A percentile compares a stretch with the other conserved stretches of the same genome.
Evolutionary conservation across 179 eudicot species (phyloP).

Genomic region (Vitellaria paradoxa): DNA sequence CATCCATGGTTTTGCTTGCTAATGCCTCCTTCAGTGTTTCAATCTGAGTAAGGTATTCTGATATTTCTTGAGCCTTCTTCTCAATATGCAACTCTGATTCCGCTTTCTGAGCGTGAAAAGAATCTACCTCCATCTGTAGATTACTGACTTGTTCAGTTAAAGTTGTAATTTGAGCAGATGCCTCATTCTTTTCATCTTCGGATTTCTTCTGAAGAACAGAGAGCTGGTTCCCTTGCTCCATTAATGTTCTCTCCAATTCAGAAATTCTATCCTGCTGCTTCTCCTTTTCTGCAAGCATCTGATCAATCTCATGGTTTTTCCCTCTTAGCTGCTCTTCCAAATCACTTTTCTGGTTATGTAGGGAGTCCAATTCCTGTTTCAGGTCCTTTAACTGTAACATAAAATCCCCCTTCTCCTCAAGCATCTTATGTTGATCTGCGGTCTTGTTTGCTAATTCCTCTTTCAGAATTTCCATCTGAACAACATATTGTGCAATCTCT

Average conservation of each 20-base stretch:
- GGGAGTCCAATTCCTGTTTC: constrained; percentile 28
- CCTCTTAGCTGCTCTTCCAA: constrained; percentile 27
- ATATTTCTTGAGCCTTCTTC: constrained; percentile 9
- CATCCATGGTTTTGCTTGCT: constrained; percentile 8
- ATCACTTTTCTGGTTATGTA: constrained; percentile 22
- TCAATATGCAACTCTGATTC: constrained; percentile 12
- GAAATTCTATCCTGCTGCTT: constrained; percentile 22
- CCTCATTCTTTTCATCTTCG: constrained; percentile 39
- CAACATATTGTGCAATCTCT: constrained; percentile 32
- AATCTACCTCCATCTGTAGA: constrained; percentile 15
- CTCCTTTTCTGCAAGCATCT: constrained; percentile 26
- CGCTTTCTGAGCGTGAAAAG: constrained; percentile 16
- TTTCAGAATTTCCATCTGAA: constrained; percentile 55
- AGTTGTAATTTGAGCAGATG: constrained; percentile 27
- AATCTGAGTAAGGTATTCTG: constrained; percentile 3
- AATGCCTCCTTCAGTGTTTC: constrained; percentile 17
- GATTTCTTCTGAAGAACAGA: constrained; percentile 26
- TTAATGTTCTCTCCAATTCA: constrained; percentile 27
- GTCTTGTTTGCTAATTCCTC: constrained; percentile 44
- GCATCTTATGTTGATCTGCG: constrained; percentile 35
- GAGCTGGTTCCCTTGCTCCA: constrained; percentile 33
- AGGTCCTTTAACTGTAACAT: constrained; percentile 32
- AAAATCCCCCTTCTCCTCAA: constrained; percentile 40
- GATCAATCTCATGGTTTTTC: constrained; percentile 25
- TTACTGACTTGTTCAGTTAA: constrained; percentile 24